These are phyloP conservation scores for Aspergillus sp. DNA, from an alignment of 2,329 filamentous ascomycete species.

Conservation along the genomic window DNA sequence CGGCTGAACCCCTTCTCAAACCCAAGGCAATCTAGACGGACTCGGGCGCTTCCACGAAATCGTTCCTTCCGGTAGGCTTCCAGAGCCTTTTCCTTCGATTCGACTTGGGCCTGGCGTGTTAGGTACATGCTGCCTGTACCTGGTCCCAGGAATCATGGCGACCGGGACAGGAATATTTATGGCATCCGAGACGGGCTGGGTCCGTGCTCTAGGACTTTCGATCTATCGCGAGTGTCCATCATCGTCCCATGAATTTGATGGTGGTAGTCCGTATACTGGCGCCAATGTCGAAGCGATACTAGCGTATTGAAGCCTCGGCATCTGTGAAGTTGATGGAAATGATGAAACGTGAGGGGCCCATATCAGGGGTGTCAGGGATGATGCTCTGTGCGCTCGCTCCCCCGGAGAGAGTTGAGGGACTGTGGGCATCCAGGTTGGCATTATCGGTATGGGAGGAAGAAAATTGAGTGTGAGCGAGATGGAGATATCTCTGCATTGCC, in stretches of 20 bases:
- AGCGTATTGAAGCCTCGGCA: neutral
- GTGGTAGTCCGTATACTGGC: neutral
- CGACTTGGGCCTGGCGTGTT: constrained; percentile 1
- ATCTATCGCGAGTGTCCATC: neutral
- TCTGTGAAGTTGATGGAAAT: neutral
- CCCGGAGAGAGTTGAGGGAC: neutral
- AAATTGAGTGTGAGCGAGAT: neutral
- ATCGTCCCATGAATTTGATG: neutral
- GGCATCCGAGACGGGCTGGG: neutral
- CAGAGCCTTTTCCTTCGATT: constrained; percentile 3
- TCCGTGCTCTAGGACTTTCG: neutral
- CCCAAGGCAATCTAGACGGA: constrained; percentile 9
- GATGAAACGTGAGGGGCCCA: neutral
- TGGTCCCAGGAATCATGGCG: neutral
- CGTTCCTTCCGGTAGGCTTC: constrained; percentile 2
- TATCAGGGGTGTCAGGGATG: neutral
- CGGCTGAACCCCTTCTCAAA: constrained; percentile 6
- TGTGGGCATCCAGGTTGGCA: neutral
- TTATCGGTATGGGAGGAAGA: neutral
- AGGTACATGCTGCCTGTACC: neutral
- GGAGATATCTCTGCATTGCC: neutral
- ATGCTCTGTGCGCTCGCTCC: neutral
- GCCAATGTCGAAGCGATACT: neutral
- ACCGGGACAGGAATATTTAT: neutral
- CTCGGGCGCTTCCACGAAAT: constrained; percentile 6